Evolutionary conservation across 768 basidiomycete genomes (phyloP).

Genomic region (Pholiota molesta): DNA sequence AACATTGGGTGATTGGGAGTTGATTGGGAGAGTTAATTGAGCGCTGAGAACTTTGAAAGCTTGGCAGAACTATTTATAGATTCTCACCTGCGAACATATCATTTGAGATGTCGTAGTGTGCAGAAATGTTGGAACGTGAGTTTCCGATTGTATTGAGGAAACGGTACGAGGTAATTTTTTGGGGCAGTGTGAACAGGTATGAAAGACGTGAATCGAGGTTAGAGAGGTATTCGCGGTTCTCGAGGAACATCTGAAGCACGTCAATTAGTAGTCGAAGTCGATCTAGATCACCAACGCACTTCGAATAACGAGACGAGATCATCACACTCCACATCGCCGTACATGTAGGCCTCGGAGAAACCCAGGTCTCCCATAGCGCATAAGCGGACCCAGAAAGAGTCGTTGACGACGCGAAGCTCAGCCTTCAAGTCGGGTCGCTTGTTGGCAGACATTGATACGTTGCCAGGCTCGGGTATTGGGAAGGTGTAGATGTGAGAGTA

Average conservation of each 20-base stretch:
- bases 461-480: constrained; percentile 29
- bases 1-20: no score
- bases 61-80: constrained; percentile 7
- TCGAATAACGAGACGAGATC: constrained; percentile 67
- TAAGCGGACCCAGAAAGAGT: constrained; percentile 62
- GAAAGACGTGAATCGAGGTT: constrained; percentile 54
- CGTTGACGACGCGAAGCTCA: constrained; percentile 50
- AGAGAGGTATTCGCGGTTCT: constrained; percentile 52
- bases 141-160: constrained; percentile 70
- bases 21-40: background rate
- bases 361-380: constrained; percentile 68
- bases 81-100: constrained; percentile 64
- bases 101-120: constrained; percentile 82
- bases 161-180: constrained; percentile 57
- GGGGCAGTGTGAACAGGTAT: constrained; percentile 54
- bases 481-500: constrained; percentile 47
- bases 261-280: background rate
- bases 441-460: constrained; percentile 19
- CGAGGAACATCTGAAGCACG: constrained; percentile 59
- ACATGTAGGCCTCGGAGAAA: constrained; percentile 80
- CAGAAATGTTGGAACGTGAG: constrained; percentile 68
- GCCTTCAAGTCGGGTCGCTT: constrained; percentile 34
- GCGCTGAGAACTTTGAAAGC: background rate
- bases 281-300: constrained; percentile 36
- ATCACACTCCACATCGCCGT: constrained; percentile 70